Evolutionary conservation across 371 early-diverging fungal genomes (phyloP), one percentile per base, ranked within the genome.

Genomic region (Haplosporangium sp.): DNA sequence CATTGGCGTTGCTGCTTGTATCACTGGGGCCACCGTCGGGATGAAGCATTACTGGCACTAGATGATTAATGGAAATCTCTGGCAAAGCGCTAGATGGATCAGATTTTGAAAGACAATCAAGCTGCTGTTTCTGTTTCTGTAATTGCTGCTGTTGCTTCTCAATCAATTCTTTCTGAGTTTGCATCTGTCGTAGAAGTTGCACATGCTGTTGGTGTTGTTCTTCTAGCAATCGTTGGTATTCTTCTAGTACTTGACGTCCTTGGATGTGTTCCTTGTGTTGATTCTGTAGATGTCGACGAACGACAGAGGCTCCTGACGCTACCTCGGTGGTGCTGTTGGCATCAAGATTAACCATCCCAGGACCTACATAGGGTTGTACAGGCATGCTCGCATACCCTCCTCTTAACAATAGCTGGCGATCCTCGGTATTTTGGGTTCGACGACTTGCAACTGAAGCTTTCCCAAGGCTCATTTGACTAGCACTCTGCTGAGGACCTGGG

Each of bases 91-190:
- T 56, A 2, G 35, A 63, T 35, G 64, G 55, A 40, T 71, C 77
- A 7, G 69, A 72, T 15, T 71, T 62, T 37, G 64, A 67, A 19
- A 19, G 35, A 35, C 38, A 17, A 1, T 19, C 56, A 5, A 62
- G 39, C 17, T 65, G 68, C 8, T 27, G 44, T 1, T 77, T 69
- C 50, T 68, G 77, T 35, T 69, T 55, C 9, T 61, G 67, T 9
- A 71, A 65, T 35, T 47, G 37, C 13, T 71, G 47, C 19, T 76
- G 76, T 44, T 76, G 71, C 9, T 63, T 60, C 37, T 65, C 61
- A 37, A 75, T 34, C 38, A 66, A 56, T 40, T 70, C 65, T 27
- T 69, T 69, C 52, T 65, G 61, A 4, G 55, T 52, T 7, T 50
- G 63, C 44, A 67, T 44, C 19, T 72, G 69, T 39, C 68, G 61